Evolutionary conservation across 331 rosid species (phyloP).

Genomic region (Quercus tomentella): DNA sequence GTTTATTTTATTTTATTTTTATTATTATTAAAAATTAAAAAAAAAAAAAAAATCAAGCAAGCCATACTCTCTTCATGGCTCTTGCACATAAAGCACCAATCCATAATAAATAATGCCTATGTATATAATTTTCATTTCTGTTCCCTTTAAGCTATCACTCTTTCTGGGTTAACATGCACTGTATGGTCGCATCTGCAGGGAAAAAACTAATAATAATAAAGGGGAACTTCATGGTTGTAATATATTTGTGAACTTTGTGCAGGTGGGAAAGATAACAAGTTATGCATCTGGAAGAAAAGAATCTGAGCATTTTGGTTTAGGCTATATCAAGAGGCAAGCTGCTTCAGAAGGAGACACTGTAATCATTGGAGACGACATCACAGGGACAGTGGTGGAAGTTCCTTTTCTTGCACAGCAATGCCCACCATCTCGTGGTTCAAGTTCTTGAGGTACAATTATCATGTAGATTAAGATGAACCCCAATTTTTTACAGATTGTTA

Average conservation of each 20-base stretch:
- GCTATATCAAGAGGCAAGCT: conserved; percentile 60
- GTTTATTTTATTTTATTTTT: too few species aligned
- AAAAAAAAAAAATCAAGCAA: too few species aligned
- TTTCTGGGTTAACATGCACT: neutral
- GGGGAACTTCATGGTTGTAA: conserved; percentile 8
- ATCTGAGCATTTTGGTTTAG: conserved; percentile 61
- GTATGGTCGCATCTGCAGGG: neutral
- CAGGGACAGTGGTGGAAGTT: conserved; percentile 50
- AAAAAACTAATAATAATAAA: neutral
- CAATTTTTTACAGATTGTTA: neutral
- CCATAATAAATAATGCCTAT: neutral
- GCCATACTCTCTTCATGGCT: too few species aligned
- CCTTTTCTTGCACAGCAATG: conserved; percentile 49
- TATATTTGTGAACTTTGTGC: conserved; percentile 7
- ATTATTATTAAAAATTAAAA: too few species aligned
- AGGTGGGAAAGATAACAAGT: conserved; percentile 76
- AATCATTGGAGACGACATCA: conserved; percentile 38
- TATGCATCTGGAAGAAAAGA: conserved; percentile 57
- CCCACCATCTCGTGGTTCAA: conserved; percentile 28
- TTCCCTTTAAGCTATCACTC: neutral
- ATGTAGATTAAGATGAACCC: neutral
- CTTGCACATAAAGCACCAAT: too few species aligned
- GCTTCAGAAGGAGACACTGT: conserved; percentile 45
- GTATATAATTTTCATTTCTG: neutral
- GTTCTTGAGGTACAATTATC: conserved; percentile 20